Base-by-base conservation (phyloP, 495 filamentous ascomycete species). In the Viridothelium virens region DNA sequence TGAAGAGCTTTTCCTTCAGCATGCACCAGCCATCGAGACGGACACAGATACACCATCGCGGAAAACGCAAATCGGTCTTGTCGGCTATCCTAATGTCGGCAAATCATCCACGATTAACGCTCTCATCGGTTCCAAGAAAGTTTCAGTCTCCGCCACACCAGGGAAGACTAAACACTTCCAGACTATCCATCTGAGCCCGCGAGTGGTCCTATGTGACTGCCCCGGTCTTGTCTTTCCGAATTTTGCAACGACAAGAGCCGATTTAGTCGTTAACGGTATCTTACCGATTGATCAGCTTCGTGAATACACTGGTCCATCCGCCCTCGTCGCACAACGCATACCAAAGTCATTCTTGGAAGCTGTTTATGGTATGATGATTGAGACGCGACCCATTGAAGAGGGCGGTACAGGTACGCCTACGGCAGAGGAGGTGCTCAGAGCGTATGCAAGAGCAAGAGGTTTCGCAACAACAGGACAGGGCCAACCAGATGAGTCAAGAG, bases 161-260 rank as follows among this genome's bases (percentile, higher is more conserved):
- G 95, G 95, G 66, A 99, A 97, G 77, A 99, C 95, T 10, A 99
- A 99, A 79, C 95, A 99, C 73, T 99, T 99, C 80, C 95, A 99
- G 76, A 99, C 95, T 18, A 91, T 99, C 69, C 93, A 96, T 75
- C 83, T 97, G 61, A 92, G 89, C 68, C 87, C 92, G 16, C 83
- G 86, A 68, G 90, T 97, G 69, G 84, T 97, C 70, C 83, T 99
- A 31, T 97, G 95, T 79, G 95, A 99, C 86, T 99, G 95, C 72
- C 95, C 95, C 38, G 95, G 95, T 84, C 86, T 99, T 31, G 95
- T 99, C 1, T 97, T 99, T 78, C 92, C 95, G 66, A 97, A 97
- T 77, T 99, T 97, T 71, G 92, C 95, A 59, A 91, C 88, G 56
- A 97, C 92, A 37, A 97, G 97, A 77, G 95, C 90, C 36, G 95